phyloP scores from a whole-genome alignment of 2,329 filamentous ascomycete genomes.

The Pyrenochaeta sp. region DNA sequence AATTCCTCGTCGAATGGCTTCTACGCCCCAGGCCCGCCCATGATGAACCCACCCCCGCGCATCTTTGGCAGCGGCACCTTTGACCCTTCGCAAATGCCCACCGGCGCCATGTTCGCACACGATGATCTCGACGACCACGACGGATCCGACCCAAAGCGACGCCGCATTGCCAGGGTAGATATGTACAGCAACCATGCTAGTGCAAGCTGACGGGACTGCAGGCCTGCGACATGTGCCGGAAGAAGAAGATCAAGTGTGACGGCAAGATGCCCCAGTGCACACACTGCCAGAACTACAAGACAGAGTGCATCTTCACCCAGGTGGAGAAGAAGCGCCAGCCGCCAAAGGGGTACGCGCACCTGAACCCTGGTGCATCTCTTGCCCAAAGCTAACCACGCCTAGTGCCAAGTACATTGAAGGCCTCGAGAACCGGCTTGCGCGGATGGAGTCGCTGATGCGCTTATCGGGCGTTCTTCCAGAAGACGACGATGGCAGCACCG shows the following conservation, averaged over 20 bases:
- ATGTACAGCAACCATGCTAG: conserved; percentile 1
- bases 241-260: conserved; percentile 97
- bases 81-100: conserved; percentile 48
- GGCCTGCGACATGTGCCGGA: conserved; percentile 96
- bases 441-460: conserved; percentile 91
- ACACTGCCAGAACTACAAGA: conserved; percentile 98
- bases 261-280: conserved; percentile 94
- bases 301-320: conserved; percentile 95
- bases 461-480: conserved; percentile 87
- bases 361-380: too few species aligned
- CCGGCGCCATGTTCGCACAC: conserved; percentile 55
- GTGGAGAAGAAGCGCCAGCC: conserved; percentile 99
- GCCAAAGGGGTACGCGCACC: conserved; percentile 81
- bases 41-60: conserved; percentile 51
- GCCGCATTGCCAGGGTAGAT: conserved; percentile 83
- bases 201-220: conserved; percentile 51
- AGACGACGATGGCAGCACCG: conserved; percentile 84
- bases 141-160: conserved; percentile 77
- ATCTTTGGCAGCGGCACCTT: conserved; percentile 50
- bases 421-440: conserved; percentile 89
- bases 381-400: conserved; percentile 12
- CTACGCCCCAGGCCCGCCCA: conserved; percentile 43
- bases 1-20: conserved; percentile 44
- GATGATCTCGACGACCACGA: conserved; percentile 64
- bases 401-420: conserved; percentile 98